Evolutionary conservation across 805 yeast species (phyloP).

Genomic region (Candida loeiensis): DNA sequence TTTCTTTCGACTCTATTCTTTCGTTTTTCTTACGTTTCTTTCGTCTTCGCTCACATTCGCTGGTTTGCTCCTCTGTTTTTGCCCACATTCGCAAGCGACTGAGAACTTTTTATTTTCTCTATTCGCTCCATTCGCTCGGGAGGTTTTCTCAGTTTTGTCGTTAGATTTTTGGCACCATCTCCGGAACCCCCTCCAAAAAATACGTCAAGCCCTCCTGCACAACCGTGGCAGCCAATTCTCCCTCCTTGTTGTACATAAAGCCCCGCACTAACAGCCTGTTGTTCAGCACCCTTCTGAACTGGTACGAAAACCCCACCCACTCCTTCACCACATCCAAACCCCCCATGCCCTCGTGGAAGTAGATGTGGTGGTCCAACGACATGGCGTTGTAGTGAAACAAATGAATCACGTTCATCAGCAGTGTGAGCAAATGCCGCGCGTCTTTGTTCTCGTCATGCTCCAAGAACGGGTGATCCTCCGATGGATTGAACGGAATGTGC

Average conservation of each 20-base stretch:
- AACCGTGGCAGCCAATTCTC: constrained; percentile 35
- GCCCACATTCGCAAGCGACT: too few relatives aligned
- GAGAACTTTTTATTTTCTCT: too few relatives aligned
- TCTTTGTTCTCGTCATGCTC: constrained; percentile 32
- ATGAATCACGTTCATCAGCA: constrained; percentile 32
- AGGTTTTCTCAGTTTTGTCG: too few relatives aligned
- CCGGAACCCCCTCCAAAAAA: constrained; percentile 12
- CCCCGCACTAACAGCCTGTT: constrained; percentile 39
- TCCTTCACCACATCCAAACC: constrained; percentile 29
- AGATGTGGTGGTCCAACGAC: constrained; percentile 44
- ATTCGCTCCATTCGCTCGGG: too few relatives aligned
- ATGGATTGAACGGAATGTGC: constrained; percentile 42
- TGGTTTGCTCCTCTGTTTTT: too few relatives aligned
- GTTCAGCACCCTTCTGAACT: constrained; percentile 31
- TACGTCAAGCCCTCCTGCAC: constrained; percentile 41
- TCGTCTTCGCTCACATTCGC: too few relatives aligned
- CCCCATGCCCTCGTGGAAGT: constrained; percentile 32
- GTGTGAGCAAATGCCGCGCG: constrained; percentile 26
- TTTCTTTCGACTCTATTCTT: too few relatives aligned
- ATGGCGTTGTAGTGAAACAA: constrained; percentile 43
- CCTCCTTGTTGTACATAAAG: constrained; percentile 27
- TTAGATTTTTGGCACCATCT: constrained; percentile 5
- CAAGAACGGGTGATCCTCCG: constrained; percentile 26
- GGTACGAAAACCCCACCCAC: constrained; percentile 38
- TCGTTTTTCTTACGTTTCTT: too few relatives aligned